phyloP scores from a whole-genome alignment of 495 filamentous ascomycete genomes.

The Rhizodiscina lignyota region DNA sequence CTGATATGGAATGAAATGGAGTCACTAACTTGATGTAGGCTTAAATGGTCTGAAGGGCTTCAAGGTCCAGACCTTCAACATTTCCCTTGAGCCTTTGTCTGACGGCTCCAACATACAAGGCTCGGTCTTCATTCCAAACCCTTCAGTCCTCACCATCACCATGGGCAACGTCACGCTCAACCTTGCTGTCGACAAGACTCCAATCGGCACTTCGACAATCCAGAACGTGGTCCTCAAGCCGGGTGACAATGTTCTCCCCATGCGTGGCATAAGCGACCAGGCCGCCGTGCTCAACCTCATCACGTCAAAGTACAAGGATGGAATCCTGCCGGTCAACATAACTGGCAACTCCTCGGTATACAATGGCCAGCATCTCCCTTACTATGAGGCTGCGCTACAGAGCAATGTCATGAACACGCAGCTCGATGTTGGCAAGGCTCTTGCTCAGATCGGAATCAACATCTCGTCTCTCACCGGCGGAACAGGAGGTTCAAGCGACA shows the following conservation, averaged over 20 bases:
- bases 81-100: constrained; percentile 22
- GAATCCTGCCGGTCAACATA: constrained; percentile 42
- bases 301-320: constrained; percentile 28
- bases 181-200: constrained; percentile 32
- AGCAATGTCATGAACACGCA: constrained; percentile 22
- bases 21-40: constrained; percentile 21
- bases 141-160: constrained; percentile 42
- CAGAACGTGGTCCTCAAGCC: constrained; percentile 41
- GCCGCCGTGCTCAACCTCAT: constrained; percentile 27
- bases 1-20: neutral
- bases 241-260: constrained; percentile 39
- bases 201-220: constrained; percentile 38
- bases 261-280: constrained; percentile 37
- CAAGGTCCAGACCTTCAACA: constrained; percentile 32
- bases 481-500: too few relatives aligned
- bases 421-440: constrained; percentile 26
- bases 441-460: constrained; percentile 15
- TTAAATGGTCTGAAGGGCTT: constrained; percentile 45
- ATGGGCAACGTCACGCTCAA: constrained; percentile 51
- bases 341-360: constrained; percentile 38
- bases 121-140: constrained; percentile 51
- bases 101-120: constrained; percentile 47
- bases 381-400: constrained; percentile 38
- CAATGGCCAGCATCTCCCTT: constrained; percentile 40
- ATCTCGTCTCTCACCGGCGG: neutral